Evolutionary conservation across 1,139 yeast species (phyloP), one percentile per base, ranked within the genome.

Genomic region (Casaregolazyma lundiana): DNA sequence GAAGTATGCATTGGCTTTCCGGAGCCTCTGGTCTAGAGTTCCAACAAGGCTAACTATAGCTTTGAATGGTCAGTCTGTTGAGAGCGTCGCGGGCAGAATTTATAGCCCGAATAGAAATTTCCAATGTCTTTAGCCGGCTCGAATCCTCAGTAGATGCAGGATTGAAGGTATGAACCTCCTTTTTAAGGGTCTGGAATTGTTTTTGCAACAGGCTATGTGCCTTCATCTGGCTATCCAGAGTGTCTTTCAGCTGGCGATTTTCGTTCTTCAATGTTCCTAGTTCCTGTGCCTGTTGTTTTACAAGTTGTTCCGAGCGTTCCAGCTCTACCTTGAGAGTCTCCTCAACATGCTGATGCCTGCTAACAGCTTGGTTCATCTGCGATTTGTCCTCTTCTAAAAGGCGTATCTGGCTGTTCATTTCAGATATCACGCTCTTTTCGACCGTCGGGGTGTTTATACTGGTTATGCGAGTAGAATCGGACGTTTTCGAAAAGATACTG

Each of bases 151-250:
- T 15, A 19, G 26, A 17, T 6, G 32, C 15, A 4, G 16, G 9
- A 6, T 18, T 40, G 18, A 29, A 17, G 18, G 7, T 20, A 15
- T 15, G 17, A n/a, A 29, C 6, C 9, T 1, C 88, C 77, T 26
- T 42, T 17, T 19, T 16, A 46, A 87, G 69, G 39, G 86, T 95
- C 61, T 84, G 92, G 22, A 86, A 84, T 61, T 87, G 95, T 16
- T 72, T 76, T 49, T 42, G 36, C 19, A 35, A 24, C 5, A 26
- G 15, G 8, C 9, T 22, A 20, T 24, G 26, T 6, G 18, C 21
- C 20, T 24, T 15, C 9, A n/a, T 9, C 36, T 42, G 40, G 17
- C 29, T 22, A 13, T 80, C 75, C 41, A 87, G 65, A 52, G 76
- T 74, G 43, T 72, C 69, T 42, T 78, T 81, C 53, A 83, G 83